Percentiles rank a stretch among this genome's conserved stretches.
Conservation (phyloP, 306 rosid species). For the Malus sieversii region DNA sequence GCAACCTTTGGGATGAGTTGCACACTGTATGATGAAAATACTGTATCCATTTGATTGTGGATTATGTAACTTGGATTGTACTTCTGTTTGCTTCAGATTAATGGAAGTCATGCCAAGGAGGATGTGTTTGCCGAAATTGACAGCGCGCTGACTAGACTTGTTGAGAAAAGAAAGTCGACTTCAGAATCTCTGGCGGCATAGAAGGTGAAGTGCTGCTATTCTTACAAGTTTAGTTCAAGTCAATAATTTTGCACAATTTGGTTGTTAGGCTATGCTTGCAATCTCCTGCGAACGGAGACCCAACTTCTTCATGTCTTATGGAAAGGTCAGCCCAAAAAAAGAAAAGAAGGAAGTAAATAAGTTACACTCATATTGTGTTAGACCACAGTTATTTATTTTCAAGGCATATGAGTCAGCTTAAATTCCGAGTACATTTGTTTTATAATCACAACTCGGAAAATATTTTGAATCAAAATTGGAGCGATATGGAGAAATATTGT, state of each 20-base stretch:
- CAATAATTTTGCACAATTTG: background rate
- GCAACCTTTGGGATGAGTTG: background rate
- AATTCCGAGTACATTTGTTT: background rate
- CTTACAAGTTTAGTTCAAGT: background rate
- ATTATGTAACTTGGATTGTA: background rate
- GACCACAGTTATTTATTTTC: background rate
- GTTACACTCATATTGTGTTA: background rate
- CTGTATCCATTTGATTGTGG: background rate
- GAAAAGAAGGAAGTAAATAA: background rate
- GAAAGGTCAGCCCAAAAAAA: background rate
- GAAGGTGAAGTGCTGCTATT: conserved; percentile 9
- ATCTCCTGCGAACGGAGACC: background rate
- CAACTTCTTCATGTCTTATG: background rate
- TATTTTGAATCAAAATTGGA: background rate
- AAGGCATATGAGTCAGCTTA: background rate
- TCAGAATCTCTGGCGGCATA: conserved; percentile 45
- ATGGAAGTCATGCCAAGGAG: conserved; percentile 44
- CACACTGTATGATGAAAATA: background rate
- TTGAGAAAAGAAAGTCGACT: conserved; percentile 44
- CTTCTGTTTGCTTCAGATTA: conserved; percentile 15
- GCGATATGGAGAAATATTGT: background rate
- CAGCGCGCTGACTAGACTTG: conserved; percentile 35
- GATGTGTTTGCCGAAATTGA: conserved; percentile 74
- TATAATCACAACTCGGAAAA: background rate
- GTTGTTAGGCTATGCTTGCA: background rate